Conservation (phyloP, 1,139 yeast genomes). For the Yamadazyma sp. region DNA sequence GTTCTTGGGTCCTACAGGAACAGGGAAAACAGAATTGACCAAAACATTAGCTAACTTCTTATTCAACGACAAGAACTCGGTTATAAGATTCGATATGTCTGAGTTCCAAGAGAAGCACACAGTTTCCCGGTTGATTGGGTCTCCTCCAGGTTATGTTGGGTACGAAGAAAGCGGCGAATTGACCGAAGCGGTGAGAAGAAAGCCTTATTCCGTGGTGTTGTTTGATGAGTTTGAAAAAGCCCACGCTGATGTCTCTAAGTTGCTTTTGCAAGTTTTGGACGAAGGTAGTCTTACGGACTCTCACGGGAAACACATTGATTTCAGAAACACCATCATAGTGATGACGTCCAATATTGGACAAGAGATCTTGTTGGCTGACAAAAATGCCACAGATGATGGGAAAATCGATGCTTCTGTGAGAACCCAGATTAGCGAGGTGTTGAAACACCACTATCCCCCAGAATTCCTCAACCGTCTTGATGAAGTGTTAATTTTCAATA, state of each 20-base stretch:
- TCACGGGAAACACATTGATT: conserved; percentile 91
- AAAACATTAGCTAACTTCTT: conserved; percentile 88
- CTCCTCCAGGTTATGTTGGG: conserved; percentile 98
- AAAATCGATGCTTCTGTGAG: conserved; percentile 53
- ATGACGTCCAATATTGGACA: conserved; percentile 98
- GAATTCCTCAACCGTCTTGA: conserved; percentile 93
- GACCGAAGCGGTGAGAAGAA: conserved; percentile 93
- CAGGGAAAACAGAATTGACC: conserved; percentile 95
- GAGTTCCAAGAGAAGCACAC: conserved; percentile 96
- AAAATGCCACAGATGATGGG: conserved; percentile 40
- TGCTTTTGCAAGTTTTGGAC: conserved; percentile 86
- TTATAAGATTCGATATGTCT: conserved; percentile 93
- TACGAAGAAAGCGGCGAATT: conserved; percentile 95
- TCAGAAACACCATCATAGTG: conserved; percentile 91
- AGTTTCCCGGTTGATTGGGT: conserved; percentile 86
- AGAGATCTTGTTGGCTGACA: conserved; percentile 72
- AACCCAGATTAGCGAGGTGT: conserved; percentile 58
- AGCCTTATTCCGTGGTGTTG: conserved; percentile 88
- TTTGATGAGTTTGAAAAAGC: conserved; percentile 98
- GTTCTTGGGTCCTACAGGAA: conserved; percentile 97
- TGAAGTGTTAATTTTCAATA: conserved; percentile 85
- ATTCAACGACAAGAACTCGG: conserved; percentile 83
- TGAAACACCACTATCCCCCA: conserved; percentile 81
- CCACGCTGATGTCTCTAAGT: conserved; percentile 87
- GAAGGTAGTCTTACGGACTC: conserved; percentile 94